Base-by-base conservation (phyloP, 805 yeast genomes). In the Trichomonascus vanleenenianus region DNA sequence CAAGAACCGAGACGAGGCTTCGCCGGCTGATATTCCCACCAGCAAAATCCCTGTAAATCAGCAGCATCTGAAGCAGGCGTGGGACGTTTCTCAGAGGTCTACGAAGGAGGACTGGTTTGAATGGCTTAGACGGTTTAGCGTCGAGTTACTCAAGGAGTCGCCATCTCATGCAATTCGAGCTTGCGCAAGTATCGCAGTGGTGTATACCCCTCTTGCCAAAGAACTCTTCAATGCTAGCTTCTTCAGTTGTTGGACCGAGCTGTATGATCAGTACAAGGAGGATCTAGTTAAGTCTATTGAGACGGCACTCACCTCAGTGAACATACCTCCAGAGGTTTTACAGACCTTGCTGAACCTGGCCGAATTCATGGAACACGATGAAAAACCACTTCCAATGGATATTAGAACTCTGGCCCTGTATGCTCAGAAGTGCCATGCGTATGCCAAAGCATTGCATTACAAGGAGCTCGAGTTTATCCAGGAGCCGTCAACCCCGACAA, bases 51-150 rank as follows among this genome's bases (percentile, higher is more conserved):
- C 95, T 0, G 76, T 79, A 3, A 79, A 79, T 51, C 82, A 78
- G 52, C 72, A 71, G 44, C 70, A 70, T 7, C 69, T 93, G 55
- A 82, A 85, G 56, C 76, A 78, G 38, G 86, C 89, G 1, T 93
- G 98, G 97, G 96, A 88, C 54, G 83, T 95, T 22, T 77, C 85
- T 19, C 91, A 86, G 53, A 78, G 91, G 52, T 76, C 94, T 43
- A 86, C 97, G 0, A 81, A 81, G 55, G 97, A 89, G 56, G 98
- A 93, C 54, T 93, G 98, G 98, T 91, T 85, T 56, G 97, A 93
- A 59, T 93, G 99, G 99, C 79, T 88, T 52, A 76, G 95, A 48
- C 72, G 93, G 48, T 70, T 93, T 40, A 81, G 93, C 54, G 83
- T 87, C 43, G 96, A 88, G 58, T 63, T 93, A 30, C 67, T 93